These are phyloP conservation scores for Aureobasidium sp. DNA, from an alignment of 2,329 filamentous ascomycete genomes.

Conservation along the genomic window DNA sequence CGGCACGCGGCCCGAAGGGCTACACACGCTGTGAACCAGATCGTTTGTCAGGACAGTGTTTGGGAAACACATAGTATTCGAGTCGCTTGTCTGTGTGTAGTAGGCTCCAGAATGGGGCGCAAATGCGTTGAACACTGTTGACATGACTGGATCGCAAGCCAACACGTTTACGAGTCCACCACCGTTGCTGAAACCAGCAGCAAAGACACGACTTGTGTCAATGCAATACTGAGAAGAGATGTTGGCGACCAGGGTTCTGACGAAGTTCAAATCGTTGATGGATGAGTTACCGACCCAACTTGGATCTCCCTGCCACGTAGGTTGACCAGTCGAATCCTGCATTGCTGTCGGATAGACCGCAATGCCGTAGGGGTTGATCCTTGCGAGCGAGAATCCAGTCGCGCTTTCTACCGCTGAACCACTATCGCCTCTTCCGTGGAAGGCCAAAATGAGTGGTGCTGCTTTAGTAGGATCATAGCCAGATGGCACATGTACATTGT, in stretches of 20 bases:
- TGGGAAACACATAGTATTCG: slow-evolving; percentile 15
- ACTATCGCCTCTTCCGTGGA: slow-evolving; percentile 35
- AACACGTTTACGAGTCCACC: slow-evolving; percentile 40
- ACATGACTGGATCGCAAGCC: slow-evolving; percentile 36
- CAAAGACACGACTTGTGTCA: slow-evolving; percentile 36
- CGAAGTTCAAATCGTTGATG: slow-evolving; percentile 35
- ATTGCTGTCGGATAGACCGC: slow-evolving; percentile 36
- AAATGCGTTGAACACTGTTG: slow-evolving; percentile 38
- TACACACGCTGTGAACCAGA: slow-evolving; percentile 16
- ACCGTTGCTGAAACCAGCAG: slow-evolving; percentile 45
- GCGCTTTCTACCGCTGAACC: slow-evolving; percentile 31
- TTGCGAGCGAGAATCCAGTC: slow-evolving; percentile 37
- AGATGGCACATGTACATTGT: slow-evolving; percentile 30
- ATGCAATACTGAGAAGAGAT: slow-evolving; percentile 33
- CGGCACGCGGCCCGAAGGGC: slow-evolving; percentile 24
- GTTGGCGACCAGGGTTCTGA: slow-evolving; percentile 31
- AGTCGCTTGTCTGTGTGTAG: slow-evolving; percentile 27
- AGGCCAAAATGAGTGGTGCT: slow-evolving; percentile 39
- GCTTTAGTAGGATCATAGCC: slow-evolving; percentile 30
- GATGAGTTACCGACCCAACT: slow-evolving; percentile 27
- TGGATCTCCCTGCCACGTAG: slow-evolving; percentile 33
- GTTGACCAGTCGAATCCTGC: slow-evolving; percentile 16
- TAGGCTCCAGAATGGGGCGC: slow-evolving; percentile 38
- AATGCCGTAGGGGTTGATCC: slow-evolving; percentile 37
- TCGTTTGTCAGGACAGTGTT: slow-evolving; percentile 15